Base-by-base conservation (phyloP, 2,329 filamentous ascomycete species). In the Parascedosporium putredinis region DNA sequence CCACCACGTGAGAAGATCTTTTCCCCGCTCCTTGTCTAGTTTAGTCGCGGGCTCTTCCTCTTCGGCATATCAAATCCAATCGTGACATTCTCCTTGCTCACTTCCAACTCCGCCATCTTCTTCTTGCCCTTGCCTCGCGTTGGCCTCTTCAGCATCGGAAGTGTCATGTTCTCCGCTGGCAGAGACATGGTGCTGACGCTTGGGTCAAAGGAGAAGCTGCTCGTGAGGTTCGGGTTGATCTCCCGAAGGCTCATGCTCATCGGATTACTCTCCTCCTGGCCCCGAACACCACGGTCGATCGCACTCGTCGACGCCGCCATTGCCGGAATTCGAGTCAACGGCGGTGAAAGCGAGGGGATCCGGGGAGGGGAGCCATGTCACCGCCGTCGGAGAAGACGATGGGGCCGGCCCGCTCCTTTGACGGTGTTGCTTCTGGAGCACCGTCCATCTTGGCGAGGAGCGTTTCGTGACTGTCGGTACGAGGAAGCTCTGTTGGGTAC, bases 401-500 rank as follows among this genome's bases (percentile, higher is more conserved):
- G 14, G 38, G 8, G 7, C 20, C 23, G 4, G 31, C 29, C 16
- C 40, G 22, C 34, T 16, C 43, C 43, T 27, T 27, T 5, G 43
- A 18, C 16, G 43, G 43, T 18, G 43, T 27, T n/a, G 44, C 24
- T 8, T 18, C 36, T 2, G 12, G 25, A 10, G 27, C 29, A 18
- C 22, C 40, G 16, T 69, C 62, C 46, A 71, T 59, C 40, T 63
- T 65, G 14, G 68, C 67, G 31, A 75, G 62, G 16, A 78, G 64
- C 12, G 63, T 55, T 1, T 72, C 70, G 54, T 71, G 71, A 0
- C 71, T 55, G 23, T 67, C 66, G 1, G 93, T 97, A 23, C 83
- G 81, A 3, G 93, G 93, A 1, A 98, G 73, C 2, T 76, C 72
- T 1, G 78, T 85, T 0, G 88, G 86, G 60, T 88, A 95, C n/a